These are phyloP conservation scores for Apiotrichum brassicae DNA, from an alignment of 1,284 basidiomycete genomes.

Conservation along the genomic window DNA sequence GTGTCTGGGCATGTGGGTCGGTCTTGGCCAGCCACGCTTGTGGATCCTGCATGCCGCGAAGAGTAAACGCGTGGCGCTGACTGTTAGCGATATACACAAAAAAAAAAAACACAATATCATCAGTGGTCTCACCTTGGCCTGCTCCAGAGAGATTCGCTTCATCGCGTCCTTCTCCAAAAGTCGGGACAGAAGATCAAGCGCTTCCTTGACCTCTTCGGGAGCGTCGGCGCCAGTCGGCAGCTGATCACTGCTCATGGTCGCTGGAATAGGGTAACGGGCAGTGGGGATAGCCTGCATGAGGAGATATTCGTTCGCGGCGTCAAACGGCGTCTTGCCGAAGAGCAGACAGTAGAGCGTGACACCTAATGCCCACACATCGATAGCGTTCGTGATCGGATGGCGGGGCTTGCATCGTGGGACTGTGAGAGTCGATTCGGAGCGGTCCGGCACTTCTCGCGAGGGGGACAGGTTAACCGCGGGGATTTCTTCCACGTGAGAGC, in stretches of 20 bases:
- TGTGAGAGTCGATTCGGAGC: constrained; percentile 24
- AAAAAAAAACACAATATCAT: constrained; percentile 24
- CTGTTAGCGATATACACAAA: too few species aligned
- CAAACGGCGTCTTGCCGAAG: constrained; percentile 74
- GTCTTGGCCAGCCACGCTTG: constrained; percentile 74
- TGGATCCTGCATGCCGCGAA: constrained; percentile 64
- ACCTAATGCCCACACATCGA: constrained; percentile 99
- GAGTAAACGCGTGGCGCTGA: constrained; percentile 63
- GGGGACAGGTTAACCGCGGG: too few species aligned
- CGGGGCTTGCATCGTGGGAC: constrained; percentile 45
- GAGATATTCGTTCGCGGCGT: constrained; percentile 64
- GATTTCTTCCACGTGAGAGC: background rate
- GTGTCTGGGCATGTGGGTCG: constrained; percentile 56
- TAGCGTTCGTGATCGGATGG: constrained; percentile 81
- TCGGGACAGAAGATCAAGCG: constrained; percentile 65
- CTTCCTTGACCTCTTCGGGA: constrained; percentile 50
- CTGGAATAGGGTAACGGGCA: constrained; percentile 65
- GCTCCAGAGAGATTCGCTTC: constrained; percentile 71
- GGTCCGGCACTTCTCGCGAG: background rate
- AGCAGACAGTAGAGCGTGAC: constrained; percentile 92
- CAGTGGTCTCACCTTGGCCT: constrained; percentile 57
- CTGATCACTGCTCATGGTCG: constrained; percentile 67
- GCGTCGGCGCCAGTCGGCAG: constrained; percentile 54
- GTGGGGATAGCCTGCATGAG: constrained; percentile 80
- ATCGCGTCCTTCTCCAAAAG: constrained; percentile 77